These are phyloP conservation scores for Teratosphaeria zuluensis DNA, from an alignment of 2,329 filamentous ascomycete species.

Conservation along the genomic window DNA sequence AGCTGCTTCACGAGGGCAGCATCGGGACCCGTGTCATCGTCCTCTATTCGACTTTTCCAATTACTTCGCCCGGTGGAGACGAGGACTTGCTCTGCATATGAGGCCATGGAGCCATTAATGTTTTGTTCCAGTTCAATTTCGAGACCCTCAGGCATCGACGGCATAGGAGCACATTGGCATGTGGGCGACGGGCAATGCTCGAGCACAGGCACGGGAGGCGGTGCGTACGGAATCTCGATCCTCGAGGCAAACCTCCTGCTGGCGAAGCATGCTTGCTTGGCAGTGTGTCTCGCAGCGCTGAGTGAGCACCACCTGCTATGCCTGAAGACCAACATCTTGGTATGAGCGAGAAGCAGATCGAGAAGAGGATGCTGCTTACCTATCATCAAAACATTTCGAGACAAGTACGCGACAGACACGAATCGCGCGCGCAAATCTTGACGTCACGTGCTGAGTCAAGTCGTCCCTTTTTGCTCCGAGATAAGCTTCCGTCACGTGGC, in stretches of 20 bases:
- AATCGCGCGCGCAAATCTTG: not conserved
- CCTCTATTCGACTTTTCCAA: slow-evolving; percentile 77
- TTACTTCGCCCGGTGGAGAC: slow-evolving; percentile 71
- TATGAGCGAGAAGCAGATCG: not conserved
- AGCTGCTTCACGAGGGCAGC: slow-evolving; percentile 55
- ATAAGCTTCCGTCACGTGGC: not conserved
- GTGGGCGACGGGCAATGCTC: slow-evolving; percentile 62
- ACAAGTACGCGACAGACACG: not conserved
- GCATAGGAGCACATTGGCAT: slow-evolving; percentile 62
- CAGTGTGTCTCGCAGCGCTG: not conserved
- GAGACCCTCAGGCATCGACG: slow-evolving; percentile 54
- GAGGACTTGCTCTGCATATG: slow-evolving; percentile 73
- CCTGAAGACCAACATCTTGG: not conserved
- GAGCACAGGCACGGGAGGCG: slow-evolving; percentile 35
- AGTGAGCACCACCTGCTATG: not conserved
- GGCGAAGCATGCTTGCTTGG: not conserved
- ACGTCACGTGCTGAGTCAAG: not conserved
- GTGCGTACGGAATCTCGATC: slow-evolving; percentile 24
- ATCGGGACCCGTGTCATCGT: slow-evolving; percentile 50
- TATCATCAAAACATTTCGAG: not conserved
- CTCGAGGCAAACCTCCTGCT: slow-evolving; percentile 15
- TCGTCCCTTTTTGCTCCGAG: not conserved
- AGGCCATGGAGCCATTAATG: slow-evolving; percentile 66
- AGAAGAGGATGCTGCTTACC: not conserved
- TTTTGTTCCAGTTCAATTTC: slow-evolving; percentile 63